Evolutionary conservation across 768 basidiomycete genomes (phyloP).

Genomic region (Calocera viscosa): DNA sequence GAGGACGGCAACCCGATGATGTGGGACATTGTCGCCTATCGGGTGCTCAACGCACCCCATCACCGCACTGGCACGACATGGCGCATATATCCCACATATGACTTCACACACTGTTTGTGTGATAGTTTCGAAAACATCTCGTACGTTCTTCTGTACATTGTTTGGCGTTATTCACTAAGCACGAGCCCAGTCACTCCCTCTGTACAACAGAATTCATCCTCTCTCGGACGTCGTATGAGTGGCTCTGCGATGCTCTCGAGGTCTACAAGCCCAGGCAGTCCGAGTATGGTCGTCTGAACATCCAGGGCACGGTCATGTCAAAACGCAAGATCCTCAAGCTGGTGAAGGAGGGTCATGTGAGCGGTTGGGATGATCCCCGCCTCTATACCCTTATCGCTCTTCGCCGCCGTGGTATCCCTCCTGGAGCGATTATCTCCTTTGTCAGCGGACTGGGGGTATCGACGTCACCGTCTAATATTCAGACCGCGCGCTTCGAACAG

Average conservation of each 20-base stretch:
- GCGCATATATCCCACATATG: slow-evolving; percentile 97
- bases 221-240: slow-evolving; percentile 94
- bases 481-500: slow-evolving; percentile 82
- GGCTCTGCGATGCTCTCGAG: slow-evolving; percentile 95
- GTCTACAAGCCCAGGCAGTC: slow-evolving; percentile 96
- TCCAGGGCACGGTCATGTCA: slow-evolving; percentile 92
- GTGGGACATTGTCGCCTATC: slow-evolving; percentile 98
- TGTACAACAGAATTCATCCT: slow-evolving; percentile 94
- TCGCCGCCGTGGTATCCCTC: slow-evolving; percentile 90
- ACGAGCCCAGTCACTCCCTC: slow-evolving; percentile 65
- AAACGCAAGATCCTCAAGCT: slow-evolving; percentile 89
- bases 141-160: slow-evolving; percentile 42
- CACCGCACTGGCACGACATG: slow-evolving; percentile 88
- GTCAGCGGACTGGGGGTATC: slow-evolving; percentile 93
- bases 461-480: slow-evolving; percentile 67
- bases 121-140: slow-evolving; percentile 99
- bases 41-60: slow-evolving; percentile 79
- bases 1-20: slow-evolving; percentile 90
- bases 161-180: background rate
- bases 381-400: slow-evolving; percentile 94
- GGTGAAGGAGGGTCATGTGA: slow-evolving; percentile 72
- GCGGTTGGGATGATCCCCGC: slow-evolving; percentile 94
- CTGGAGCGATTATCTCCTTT: slow-evolving; percentile 86
- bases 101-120: slow-evolving; percentile 94
- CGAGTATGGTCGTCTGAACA: slow-evolving; percentile 84